Base-by-base conservation (phyloP, 2,329 filamentous ascomycete genomes). In the Hypoxylon sp. region DNA sequence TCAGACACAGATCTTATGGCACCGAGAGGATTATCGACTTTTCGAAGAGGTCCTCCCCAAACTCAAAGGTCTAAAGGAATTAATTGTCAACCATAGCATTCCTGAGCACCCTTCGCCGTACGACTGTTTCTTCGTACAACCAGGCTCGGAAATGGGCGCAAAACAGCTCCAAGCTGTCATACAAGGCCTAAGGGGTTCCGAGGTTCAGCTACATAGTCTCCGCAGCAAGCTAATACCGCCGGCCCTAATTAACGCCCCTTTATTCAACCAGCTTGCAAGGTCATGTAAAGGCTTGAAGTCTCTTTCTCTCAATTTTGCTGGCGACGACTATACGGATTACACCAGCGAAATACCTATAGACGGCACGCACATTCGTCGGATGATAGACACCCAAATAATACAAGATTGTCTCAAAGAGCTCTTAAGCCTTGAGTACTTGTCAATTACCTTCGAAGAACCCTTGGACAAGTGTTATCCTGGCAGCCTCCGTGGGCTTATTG, bases 31-130 rank as follows among this genome's bases (percentile, higher is more conserved):
- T 32, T 56, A 48, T 25, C 17, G n/a, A 7, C 32, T 63, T 52
- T 19, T 67, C 48, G 17, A 51, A n/a, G 49, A 50, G 11, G 50
- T 56, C 11, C 43, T 67, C 11, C 50, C 64, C 7, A 56, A 32
- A n/a, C 49, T 67, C 14, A 55, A 25, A 11, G 32, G 19, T 11
- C 43, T 67, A 11, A 23, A 49, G 23, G 13, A 52, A 10, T 23
- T 67, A 3, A 11, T 23, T 6, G n/a, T 63, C 32, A 55, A 59
- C n/a, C 25, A 55, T n/a, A 5, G 14, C 4, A 36, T 11, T 30
- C 23, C n/a, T 25, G 9, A 23, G 38, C 17, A 11, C 45, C 50
- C 10, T 9, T 57, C 52, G 10, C 58, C 63, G 3, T 60, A 62
- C 36, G 34, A 60, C 25, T 25, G 30, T 6, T 58, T 62, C 14